These are phyloP conservation scores for Symbiotaphrina buchneri DNA, from an alignment of 495 filamentous ascomycete species.

Conservation along the genomic window DNA sequence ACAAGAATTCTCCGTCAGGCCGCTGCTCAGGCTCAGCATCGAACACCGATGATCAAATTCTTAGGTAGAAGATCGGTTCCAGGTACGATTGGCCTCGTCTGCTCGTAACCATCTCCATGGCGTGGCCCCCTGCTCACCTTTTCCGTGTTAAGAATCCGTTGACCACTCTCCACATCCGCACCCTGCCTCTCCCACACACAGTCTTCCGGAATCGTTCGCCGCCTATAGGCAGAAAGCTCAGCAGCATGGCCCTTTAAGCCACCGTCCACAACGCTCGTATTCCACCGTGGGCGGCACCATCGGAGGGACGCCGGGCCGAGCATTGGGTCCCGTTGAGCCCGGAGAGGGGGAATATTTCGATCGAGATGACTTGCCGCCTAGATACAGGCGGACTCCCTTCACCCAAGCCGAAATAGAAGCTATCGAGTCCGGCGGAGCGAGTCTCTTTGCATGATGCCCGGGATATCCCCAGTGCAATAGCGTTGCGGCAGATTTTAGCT, in stretches of 20 bases:
- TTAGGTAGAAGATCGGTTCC: conserved; percentile 69
- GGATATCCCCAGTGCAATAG: no score
- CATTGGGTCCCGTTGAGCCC: conserved; percentile 49
- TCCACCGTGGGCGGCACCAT: conserved; percentile 25
- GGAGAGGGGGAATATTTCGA: conserved; percentile 65
- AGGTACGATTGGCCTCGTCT: no score
- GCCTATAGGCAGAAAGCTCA: conserved; percentile 79
- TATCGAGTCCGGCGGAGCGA: conserved; percentile 79
- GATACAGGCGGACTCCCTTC: conserved; percentile 57
- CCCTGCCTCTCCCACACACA: conserved; percentile 31
- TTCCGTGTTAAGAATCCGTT: conserved; percentile 27
- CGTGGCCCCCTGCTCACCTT: conserved; percentile 1
- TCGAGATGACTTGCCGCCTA: conserved; percentile 59
- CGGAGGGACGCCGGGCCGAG: conserved; percentile 37
- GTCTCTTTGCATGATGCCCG: conserved; percentile 26
- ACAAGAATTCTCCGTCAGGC: conserved; percentile 45
- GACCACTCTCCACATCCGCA: conserved; percentile 46
- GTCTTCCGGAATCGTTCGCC: conserved; percentile 57
- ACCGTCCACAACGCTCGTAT: conserved; percentile 20
- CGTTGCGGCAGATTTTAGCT: no score
- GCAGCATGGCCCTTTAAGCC: conserved; percentile 73
- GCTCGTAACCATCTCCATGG: no score
- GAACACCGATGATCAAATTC: conserved; percentile 76
- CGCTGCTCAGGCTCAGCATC: conserved; percentile 21
- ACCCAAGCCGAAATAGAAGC: conserved; percentile 78